phyloP scores from a whole-genome alignment of 2,329 filamentous ascomycete genomes.

The Paramyrothecium sp. region DNA sequence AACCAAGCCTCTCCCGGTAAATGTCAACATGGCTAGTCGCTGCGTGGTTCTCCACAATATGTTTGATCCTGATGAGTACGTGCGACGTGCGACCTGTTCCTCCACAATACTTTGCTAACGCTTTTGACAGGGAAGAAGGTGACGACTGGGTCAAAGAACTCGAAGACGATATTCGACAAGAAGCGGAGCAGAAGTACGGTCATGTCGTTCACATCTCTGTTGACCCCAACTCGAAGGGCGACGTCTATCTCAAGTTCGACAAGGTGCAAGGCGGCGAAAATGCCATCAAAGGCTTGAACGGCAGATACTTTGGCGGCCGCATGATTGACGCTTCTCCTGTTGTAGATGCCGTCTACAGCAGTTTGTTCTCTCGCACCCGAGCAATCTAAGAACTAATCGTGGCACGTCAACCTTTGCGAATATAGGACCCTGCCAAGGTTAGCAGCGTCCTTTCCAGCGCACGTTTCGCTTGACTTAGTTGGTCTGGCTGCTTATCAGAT shows the following conservation, averaged over 20 bases:
- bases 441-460: constrained; percentile 23
- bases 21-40: constrained; percentile 87
- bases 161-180: constrained; percentile 86
- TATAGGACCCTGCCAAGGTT: constrained; percentile 48
- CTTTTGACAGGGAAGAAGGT: constrained; percentile 69
- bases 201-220: constrained; percentile 96
- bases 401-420: constrained; percentile 37
- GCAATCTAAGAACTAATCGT: constrained; percentile 68
- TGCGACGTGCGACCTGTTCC: constrained; percentile 18
- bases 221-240: constrained; percentile 89
- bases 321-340: constrained; percentile 94
- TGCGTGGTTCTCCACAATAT: constrained; percentile 95
- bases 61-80: constrained; percentile 90
- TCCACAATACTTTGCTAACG: constrained; percentile 26
- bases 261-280: constrained; percentile 93
- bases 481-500: not conserved
- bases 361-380: constrained; percentile 84
- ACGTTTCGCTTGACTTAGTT: not conserved
- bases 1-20: constrained; percentile 74
- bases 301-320: constrained; percentile 88
- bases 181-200: constrained; percentile 95
- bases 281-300: constrained; percentile 96
- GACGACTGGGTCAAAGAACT: constrained; percentile 90
- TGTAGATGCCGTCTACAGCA: constrained; percentile 98
- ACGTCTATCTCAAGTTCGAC: constrained; percentile 98